Evolutionary conservation across 1,139 yeast genomes (phyloP), one percentile per base, ranked within the genome.

Genomic region (Debaryomyces sp.): DNA sequence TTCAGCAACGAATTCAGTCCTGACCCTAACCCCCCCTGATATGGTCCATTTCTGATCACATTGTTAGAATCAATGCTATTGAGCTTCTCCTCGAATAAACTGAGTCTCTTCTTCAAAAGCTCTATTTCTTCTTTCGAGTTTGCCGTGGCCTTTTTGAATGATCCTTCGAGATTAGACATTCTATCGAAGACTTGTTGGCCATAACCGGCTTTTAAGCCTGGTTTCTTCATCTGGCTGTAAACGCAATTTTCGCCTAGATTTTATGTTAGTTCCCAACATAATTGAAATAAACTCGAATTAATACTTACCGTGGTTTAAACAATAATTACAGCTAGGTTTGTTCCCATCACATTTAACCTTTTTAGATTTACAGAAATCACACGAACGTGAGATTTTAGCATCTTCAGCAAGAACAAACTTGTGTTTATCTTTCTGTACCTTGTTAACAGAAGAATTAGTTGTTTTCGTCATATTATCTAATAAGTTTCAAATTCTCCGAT

Each of bases 301-400:
- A 34, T 34, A 34, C 37, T 21, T 34, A 34, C 37, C 37, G 18
- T 34, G 37, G 18, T 34, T 34, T 12, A 21, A 10, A 10, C 37
- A 61, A 44, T 67, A 70, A 27, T 60, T 59, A 51, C 75, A 70
- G 17, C 54, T 47, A 36, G 50, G 53, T 1, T 59, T 59, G 36
- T 61, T 61, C 45, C 64, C 67, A 49, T 68, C 62, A 55, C 77
- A 72, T 50, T 67, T 70, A 42, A 70, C 63, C 50, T 72, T 71
- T 48, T 70, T 65, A 13, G 55, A 37, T 43, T 71, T 70, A 57
- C 78, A 73, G 13, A 59, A 56, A 46, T 70, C 74, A 54, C 76
- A 73, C 6, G 69, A 61, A 44, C 55, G 59, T 34, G 67, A 57
- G 6, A 60, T 42, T 40, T 52, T 61, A 21, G 33, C 45, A 18